These are phyloP conservation scores for Nicotiana sylvestris DNA, from an alignment of 257 asterid genomes.

Conservation along the genomic window DNA sequence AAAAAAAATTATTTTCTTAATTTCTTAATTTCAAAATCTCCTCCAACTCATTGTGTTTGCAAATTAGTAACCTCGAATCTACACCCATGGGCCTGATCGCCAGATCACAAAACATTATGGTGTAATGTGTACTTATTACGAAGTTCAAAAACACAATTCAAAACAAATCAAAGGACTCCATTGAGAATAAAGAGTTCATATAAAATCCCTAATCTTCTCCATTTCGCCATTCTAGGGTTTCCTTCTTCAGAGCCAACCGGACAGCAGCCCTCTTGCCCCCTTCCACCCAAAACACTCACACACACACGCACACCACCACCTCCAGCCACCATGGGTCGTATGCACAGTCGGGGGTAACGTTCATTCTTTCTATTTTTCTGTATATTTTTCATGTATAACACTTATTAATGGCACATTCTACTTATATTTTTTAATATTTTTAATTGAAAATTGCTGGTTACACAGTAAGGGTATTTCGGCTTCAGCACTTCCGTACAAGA, in stretches of 20 bases:
- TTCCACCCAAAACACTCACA: not conserved
- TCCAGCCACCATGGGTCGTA: constrained; percentile 60
- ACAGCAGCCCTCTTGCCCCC: not conserved
- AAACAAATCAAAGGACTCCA: not conserved
- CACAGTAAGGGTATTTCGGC: constrained; percentile 74
- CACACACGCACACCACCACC: constrained; percentile 11
- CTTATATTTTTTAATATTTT: not conserved
- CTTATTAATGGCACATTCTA: not conserved
- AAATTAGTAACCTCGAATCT: too few species aligned
- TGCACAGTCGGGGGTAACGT: constrained; percentile 65
- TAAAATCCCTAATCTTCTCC: not conserved
- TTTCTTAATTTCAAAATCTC: too few species aligned
- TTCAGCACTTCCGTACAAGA: constrained; percentile 48
- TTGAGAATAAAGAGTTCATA: not conserved
- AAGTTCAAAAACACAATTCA: not conserved
- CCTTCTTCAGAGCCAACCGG: not conserved
- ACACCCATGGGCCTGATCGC: too few species aligned
- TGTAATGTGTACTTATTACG: too few species aligned
- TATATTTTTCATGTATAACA: not conserved
- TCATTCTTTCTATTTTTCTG: not conserved
- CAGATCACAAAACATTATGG: too few species aligned
- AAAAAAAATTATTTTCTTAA: too few species aligned
- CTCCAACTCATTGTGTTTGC: too few species aligned
- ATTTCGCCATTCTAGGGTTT: not conserved
- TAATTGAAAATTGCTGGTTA: constrained; percentile 3